A percentile compares a stretch with the other conserved stretches of the same genome.
Conservation (phyloP, 495 filamentous ascomycete species). For the Penicillium soppii region DNA sequence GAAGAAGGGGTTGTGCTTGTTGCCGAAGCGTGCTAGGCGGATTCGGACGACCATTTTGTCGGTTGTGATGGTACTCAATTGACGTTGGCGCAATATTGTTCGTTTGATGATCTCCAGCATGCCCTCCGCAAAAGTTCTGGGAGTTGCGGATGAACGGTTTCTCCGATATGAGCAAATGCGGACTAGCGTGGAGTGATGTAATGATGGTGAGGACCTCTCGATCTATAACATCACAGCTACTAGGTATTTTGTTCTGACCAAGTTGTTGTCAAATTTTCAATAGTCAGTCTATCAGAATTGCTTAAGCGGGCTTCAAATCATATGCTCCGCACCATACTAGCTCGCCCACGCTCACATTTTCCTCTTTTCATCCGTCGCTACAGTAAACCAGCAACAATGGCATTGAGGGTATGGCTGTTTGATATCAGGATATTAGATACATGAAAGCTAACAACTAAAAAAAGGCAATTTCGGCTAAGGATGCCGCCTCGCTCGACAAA, state of each 20-base stretch:
- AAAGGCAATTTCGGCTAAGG: slow-evolving; percentile 83
- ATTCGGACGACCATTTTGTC: slow-evolving; percentile 85
- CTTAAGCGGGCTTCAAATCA: neutral
- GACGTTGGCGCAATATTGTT: neutral
- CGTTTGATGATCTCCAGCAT: slow-evolving; percentile 3
- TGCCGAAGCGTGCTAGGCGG: slow-evolving; percentile 90
- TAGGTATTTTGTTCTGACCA: neutral
- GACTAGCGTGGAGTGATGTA: slow-evolving; percentile 34
- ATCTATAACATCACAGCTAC: neutral
- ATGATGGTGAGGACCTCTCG: slow-evolving; percentile 20
- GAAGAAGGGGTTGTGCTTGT: slow-evolving; percentile 81
- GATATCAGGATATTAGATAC: neutral
- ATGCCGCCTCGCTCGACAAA: slow-evolving; percentile 82
- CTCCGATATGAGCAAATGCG: slow-evolving; percentile 19
- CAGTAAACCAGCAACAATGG: slow-evolving; percentile 37
- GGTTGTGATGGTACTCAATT: slow-evolving; percentile 10
- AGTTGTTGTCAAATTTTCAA: neutral
- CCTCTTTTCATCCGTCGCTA: slow-evolving; percentile 21
- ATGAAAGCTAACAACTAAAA: neutral
- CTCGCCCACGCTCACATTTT: slow-evolving; percentile 3
- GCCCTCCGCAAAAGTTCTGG: slow-evolving; percentile 32
- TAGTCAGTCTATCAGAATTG: neutral
- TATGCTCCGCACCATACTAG: slow-evolving; percentile 28
- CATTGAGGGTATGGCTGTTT: slow-evolving; percentile 34
- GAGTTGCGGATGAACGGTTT: slow-evolving; percentile 25